phyloP scores from a whole-genome alignment of 2,329 filamentous ascomycete species.

The Berkeleyomyces rouxiae region DNA sequence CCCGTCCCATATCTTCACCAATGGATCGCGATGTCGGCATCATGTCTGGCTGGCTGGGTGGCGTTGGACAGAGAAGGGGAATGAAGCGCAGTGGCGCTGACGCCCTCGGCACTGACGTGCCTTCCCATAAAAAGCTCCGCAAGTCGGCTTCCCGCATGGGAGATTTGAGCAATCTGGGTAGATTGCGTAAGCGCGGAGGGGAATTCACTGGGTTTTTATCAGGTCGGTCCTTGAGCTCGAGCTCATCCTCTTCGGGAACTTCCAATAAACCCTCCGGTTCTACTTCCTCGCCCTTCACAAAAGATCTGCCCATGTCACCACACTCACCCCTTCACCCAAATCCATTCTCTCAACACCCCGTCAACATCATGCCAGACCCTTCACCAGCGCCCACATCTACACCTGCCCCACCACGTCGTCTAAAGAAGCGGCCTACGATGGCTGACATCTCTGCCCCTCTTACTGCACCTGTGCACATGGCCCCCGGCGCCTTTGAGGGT shows the following conservation, averaged over 20 bases:
- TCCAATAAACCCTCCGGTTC: conserved; percentile 14
- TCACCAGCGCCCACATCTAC: background rate
- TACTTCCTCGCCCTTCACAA: conserved; percentile 8
- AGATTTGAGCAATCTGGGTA: conserved; percentile 23
- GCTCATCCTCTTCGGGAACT: conserved; percentile 18
- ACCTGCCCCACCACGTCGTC: conserved; percentile 6
- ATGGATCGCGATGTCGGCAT: conserved; percentile 12
- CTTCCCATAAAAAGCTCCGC: conserved; percentile 33
- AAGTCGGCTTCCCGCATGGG: conserved; percentile 30
- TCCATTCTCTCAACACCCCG: conserved; percentile 8
- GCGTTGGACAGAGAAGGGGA: conserved; percentile 24
- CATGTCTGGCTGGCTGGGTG: background rate
- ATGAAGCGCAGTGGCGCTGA: conserved; percentile 32
- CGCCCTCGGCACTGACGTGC: conserved; percentile 21
- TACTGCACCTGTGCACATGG: conserved; percentile 10
- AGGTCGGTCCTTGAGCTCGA: conserved; percentile 15
- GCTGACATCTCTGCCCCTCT: conserved; percentile 13
- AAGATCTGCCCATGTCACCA: conserved; percentile 7
- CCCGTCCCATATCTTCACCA: conserved; percentile 16
- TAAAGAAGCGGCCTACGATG: conserved; percentile 14
- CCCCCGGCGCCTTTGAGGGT: conserved; percentile 10
- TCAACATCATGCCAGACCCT: conserved; percentile 3
- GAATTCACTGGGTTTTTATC: conserved; percentile 11
- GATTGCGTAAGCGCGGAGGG: conserved; percentile 19
- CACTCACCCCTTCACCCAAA: conserved; percentile 10